These are phyloP conservation scores for Theobroma cacao DNA, from an alignment of 345 rosid genomes.

Conservation along the genomic window DNA sequence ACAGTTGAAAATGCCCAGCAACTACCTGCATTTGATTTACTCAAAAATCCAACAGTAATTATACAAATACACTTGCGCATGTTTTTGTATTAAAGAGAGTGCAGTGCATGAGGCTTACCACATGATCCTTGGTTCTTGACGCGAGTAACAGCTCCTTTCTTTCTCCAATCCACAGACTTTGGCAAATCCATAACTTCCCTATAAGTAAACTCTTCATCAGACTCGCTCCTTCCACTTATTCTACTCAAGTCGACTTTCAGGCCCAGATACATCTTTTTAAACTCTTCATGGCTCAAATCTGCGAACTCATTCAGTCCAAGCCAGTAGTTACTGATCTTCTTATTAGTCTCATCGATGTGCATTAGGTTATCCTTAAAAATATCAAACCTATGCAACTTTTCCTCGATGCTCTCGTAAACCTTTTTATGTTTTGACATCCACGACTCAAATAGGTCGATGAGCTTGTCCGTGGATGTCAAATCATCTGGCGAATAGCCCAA, in stretches of 20 bases:
- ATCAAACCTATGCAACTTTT: constrained; percentile 63
- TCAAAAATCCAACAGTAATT: too few relatives aligned
- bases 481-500: constrained; percentile 63
- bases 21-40: constrained; percentile 51
- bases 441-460: constrained; percentile 60
- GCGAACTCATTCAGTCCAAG: constrained; percentile 81
- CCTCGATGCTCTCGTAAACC: constrained; percentile 55
- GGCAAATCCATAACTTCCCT: constrained; percentile 45
- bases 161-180: constrained; percentile 79
- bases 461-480: constrained; percentile 53
- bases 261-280: constrained; percentile 64
- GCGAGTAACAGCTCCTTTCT: constrained; percentile 72
- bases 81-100: too few relatives aligned
- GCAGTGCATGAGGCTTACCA: constrained; percentile 25
- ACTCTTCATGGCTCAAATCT: constrained; percentile 74
- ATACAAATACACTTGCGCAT: neutral
- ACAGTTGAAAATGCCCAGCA: constrained; percentile 96
- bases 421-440: constrained; percentile 69
- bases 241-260: constrained; percentile 29
- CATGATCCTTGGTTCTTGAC: constrained; percentile 93
- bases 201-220: constrained; percentile 35
- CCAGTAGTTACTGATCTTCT: constrained; percentile 58
- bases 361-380: constrained; percentile 65
- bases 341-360: constrained; percentile 74
- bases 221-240: constrained; percentile 20